Base-by-base conservation (phyloP, 306 rosid genomes). In the Canavalia gladiata region DNA sequence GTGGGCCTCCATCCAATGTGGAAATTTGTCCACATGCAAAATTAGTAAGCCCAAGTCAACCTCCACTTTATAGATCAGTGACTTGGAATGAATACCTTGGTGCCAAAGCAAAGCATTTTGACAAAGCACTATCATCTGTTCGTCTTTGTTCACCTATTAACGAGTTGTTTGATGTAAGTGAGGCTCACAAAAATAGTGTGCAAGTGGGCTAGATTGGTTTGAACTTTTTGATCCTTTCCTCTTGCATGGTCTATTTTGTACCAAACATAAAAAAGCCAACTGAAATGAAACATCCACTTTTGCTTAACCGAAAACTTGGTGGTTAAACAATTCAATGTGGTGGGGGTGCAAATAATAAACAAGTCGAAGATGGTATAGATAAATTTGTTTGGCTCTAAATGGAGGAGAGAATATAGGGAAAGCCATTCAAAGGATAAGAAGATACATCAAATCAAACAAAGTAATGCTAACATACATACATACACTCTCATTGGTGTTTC, bases 61-160 rank as follows among this genome's bases (percentile, higher is more conserved):
- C 97, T 3, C 89, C 97, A 0, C 82, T 93, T 5, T 96, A 96
- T 68, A 79, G 92, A 60, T 49, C 99, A 7, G 90, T 96, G 58
- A 90, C 98, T 34, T 96, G 99, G 99, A 83, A 75, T 6, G 98
- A 96, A 82, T 96, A 92, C 83, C 97, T 96, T 59, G 94, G 92
- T 30, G 83, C 84, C 10, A 96, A 92, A 84, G 97, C 98, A 47
- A 90, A 91, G 71, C 91, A 90, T 77, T 93, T 92, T 89, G 85
- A 95, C 46, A 78, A 92, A 55, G 98, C 98, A 54, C 99, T 94
- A 13, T 85, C 97, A 0, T 75, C 77, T 0, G 89, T 94, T 52
- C 81, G 80, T 30, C 74, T 90, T 43, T 84, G 88, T 46, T 82
- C 83, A 50, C 88, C 87, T 25, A 65, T 84, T n/a, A 87, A 80